Percentiles rank a stretch among this genome's conserved stretches.
Evolutionary conservation across 306 rosid genomes (phyloP).

Genomic region (Glycine soja): DNA sequence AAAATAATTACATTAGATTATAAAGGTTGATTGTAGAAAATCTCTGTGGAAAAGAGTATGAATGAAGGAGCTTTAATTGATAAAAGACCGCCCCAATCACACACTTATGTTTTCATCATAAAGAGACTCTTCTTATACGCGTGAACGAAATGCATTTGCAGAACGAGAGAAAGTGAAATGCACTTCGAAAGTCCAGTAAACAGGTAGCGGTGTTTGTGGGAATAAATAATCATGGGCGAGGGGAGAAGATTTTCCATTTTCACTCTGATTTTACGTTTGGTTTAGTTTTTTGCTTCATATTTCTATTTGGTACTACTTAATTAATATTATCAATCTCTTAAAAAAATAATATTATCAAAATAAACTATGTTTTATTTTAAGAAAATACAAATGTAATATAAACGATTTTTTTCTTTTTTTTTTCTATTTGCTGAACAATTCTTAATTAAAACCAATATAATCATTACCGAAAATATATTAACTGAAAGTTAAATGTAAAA

Average conservation of each 20-base stretch:
- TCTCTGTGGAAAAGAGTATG: not conserved
- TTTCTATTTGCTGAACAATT: too few relatives aligned
- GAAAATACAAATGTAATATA: not conserved
- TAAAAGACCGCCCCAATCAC: not conserved
- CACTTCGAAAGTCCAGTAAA: slow-evolving; percentile 11
- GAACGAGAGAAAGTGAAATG: not conserved
- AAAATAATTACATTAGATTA: too few relatives aligned
- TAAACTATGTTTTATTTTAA: not conserved
- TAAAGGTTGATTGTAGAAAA: too few relatives aligned
- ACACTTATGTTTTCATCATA: not conserved
- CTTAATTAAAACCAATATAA: too few relatives aligned
- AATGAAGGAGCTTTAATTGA: not conserved
- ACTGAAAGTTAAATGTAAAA: too few relatives aligned
- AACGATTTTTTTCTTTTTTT: too few relatives aligned
- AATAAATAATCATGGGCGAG: not conserved
- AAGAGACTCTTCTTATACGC: not conserved
- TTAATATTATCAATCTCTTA: not conserved
- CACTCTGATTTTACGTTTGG: not conserved
- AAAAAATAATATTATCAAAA: not conserved
- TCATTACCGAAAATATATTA: too few relatives aligned
- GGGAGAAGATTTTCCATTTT: not conserved
- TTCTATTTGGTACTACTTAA: not conserved
- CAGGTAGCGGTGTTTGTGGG: slow-evolving; percentile 6
- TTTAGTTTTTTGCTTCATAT: not conserved
- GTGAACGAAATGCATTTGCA: not conserved